Percentiles rank a stretch among this genome's conserved stretches.
Evolutionary conservation across 1,284 basidiomycete species (phyloP).

Genomic region (Cryptococcus deneoformans): DNA sequence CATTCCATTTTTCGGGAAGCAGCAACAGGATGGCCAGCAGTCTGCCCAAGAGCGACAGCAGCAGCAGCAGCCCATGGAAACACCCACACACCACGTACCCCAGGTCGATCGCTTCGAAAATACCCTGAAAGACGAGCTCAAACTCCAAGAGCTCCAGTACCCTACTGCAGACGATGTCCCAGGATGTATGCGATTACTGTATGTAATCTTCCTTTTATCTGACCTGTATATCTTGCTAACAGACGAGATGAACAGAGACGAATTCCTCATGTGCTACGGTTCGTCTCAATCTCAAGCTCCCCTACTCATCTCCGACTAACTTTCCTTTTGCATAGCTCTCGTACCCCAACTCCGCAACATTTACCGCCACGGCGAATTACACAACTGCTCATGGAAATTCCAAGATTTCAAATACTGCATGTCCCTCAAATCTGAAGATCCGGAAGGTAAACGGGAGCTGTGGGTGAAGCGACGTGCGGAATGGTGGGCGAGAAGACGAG

Average conservation of each 20-base stretch:
- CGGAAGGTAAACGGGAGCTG: slow-evolving; percentile 69
- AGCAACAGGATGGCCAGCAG: background rate
- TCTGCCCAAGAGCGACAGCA: background rate
- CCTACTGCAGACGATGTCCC: slow-evolving; percentile 76
- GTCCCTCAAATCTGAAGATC: slow-evolving; percentile 71
- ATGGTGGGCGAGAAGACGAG: slow-evolving; percentile 79
- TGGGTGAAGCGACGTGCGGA: slow-evolving; percentile 87
- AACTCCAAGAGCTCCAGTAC: slow-evolving; percentile 51
- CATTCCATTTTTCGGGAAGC: slow-evolving; percentile 1
- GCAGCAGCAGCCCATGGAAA: background rate
- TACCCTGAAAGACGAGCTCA: slow-evolving; percentile 41
- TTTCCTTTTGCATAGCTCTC: slow-evolving; percentile 57
- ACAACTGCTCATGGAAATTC: slow-evolving; percentile 73
- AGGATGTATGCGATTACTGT: slow-evolving; percentile 69
- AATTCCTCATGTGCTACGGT: slow-evolving; percentile 76
- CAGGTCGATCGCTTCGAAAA: slow-evolving; percentile 30
- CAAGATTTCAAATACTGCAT: slow-evolving; percentile 97
- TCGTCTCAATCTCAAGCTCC: slow-evolving; percentile 8
- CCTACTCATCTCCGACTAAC: background rate
- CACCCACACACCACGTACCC: slow-evolving; percentile 1
- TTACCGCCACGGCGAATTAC: slow-evolving; percentile 78
- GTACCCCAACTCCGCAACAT: slow-evolving; percentile 77
- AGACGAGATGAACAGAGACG: slow-evolving; percentile 53
- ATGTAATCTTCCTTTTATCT: slow-evolving; percentile 15
- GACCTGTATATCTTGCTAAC: background rate